Percentiles rank a stretch among this genome's conserved stretches.
Evolutionary conservation across 208 protist species (phyloP).

Genomic region (Porcisia hertigi): DNA sequence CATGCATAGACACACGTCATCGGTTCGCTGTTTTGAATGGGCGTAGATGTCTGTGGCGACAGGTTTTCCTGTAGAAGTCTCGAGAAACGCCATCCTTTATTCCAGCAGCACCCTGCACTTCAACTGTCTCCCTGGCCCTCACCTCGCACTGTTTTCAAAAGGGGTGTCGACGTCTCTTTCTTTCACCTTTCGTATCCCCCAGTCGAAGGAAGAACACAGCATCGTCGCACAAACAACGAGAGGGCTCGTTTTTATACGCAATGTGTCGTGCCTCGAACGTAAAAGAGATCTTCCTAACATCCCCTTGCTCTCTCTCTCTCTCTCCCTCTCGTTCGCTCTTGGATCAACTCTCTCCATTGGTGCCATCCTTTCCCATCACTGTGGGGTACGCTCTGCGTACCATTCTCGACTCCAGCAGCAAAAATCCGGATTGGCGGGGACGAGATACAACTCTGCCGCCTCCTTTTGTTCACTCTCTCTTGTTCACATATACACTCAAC

Average conservation of each 20-base stretch:
- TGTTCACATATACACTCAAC: neutral
- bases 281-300: neutral
- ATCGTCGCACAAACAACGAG: too few species aligned
- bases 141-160: neutral
- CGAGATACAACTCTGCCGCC: neutral
- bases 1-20: neutral
- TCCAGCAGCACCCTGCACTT: neutral
- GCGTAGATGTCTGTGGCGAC: slow-evolving; percentile 8
- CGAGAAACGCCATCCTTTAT: neutral
- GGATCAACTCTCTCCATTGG: too few species aligned
- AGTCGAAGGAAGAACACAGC: too few species aligned
- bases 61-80: slow-evolving; percentile 1
- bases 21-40: neutral
- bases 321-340: neutral
- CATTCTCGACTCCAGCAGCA: neutral
- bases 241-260: neutral
- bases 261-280: neutral
- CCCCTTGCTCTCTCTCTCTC: neutral
- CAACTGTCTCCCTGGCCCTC: neutral
- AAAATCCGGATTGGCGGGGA: neutral
- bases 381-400: neutral
- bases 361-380: too few species aligned
- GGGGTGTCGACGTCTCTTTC: neutral
- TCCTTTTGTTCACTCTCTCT: neutral
- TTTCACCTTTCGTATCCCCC: neutral